Evolutionary conservation across 139 green algal genomes (phyloP).

Genomic region (Haematococcus lacustris): DNA sequence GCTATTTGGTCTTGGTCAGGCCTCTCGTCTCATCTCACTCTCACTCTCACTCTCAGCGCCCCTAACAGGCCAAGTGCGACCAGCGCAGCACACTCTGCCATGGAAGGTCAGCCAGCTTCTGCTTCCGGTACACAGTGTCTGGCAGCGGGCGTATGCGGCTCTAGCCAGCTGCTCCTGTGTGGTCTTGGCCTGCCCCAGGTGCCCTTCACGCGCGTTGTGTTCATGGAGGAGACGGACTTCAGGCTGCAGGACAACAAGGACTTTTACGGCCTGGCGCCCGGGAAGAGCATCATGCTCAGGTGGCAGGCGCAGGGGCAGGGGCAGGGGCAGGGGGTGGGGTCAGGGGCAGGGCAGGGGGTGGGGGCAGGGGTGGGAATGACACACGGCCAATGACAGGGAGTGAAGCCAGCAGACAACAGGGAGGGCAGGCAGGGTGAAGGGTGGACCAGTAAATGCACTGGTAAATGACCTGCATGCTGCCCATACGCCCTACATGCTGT

Average conservation of each 20-base stretch:
- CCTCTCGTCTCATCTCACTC: too few relatives aligned
- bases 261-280: conserved; percentile 93
- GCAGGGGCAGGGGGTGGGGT: not conserved
- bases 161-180: too few relatives aligned
- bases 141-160: too few relatives aligned
- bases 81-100: too few relatives aligned
- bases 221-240: conserved; percentile 95
- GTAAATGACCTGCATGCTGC: not conserved
- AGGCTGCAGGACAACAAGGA: conserved; percentile 76
- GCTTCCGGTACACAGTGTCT: not conserved
- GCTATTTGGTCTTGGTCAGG: too few relatives aligned
- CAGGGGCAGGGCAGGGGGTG: not conserved
- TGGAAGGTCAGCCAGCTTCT: not conserved
- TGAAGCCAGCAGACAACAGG: too few relatives aligned
- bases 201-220: conserved; percentile 79
- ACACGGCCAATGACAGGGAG: too few relatives aligned
- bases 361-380: not conserved
- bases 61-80: too few relatives aligned
- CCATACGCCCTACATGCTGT: not conserved
- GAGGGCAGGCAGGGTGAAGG: too few relatives aligned
- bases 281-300: conserved; percentile 89
- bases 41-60: too few relatives aligned
- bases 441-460: too few relatives aligned
- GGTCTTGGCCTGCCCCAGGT: conserved; percentile 27
- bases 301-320: conserved; percentile 16